A percentile compares a stretch with the other conserved stretches of the same genome.
Evolutionary conservation across 805 yeast species (phyloP).

Genomic region (Lipomyces mesembrius): DNA sequence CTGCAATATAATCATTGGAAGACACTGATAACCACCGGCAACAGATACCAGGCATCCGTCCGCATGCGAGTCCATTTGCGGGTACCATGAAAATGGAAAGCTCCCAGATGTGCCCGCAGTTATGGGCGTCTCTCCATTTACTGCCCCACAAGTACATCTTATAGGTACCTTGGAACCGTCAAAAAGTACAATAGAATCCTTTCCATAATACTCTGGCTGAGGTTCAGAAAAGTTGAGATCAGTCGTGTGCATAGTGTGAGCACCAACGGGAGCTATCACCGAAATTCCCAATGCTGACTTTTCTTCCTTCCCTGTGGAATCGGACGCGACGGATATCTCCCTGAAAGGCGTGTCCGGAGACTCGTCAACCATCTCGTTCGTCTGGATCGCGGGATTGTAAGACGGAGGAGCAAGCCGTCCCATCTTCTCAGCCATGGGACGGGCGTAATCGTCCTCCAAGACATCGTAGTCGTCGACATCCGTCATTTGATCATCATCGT

Average conservation of each 20-base stretch:
- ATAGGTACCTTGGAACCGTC: background rate
- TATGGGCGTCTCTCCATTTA: background rate
- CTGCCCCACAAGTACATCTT: background rate
- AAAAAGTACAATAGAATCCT: constrained; percentile 2
- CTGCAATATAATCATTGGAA: constrained; percentile 7
- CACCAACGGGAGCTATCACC: background rate
- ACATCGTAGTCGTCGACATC: constrained; percentile 8
- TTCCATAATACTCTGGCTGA: background rate
- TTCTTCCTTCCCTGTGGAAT: background rate
- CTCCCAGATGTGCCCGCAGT: constrained; percentile 4
- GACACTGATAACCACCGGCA: constrained; percentile 3
- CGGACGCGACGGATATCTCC: background rate
- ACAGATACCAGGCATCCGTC: background rate
- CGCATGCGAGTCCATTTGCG: background rate
- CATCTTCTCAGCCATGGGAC: background rate
- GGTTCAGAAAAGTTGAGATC: background rate
- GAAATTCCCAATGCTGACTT: background rate
- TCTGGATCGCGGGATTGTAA: background rate
- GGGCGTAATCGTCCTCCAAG: background rate
- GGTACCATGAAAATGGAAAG: constrained; percentile 3
- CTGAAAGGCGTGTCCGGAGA: background rate
- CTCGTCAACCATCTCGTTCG: background rate
- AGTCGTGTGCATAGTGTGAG: background rate
- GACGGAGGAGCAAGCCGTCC: background rate
- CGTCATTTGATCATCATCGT: constrained; percentile 2